Base-by-base conservation (phyloP, 2,329 filamentous ascomycete genomes). In the Phyllosticta capitalensis region DNA sequence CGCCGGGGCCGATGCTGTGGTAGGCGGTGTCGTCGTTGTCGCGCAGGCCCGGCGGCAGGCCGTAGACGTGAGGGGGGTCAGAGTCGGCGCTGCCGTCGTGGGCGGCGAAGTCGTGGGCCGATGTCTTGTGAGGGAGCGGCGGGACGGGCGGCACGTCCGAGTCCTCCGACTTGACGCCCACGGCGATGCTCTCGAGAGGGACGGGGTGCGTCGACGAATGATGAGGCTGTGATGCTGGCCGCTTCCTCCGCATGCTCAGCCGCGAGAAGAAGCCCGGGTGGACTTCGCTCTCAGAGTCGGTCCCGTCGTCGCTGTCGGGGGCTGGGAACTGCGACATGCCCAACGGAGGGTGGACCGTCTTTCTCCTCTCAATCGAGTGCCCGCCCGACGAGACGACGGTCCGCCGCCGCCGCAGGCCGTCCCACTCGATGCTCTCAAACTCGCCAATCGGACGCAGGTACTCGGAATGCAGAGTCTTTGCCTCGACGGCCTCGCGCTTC, bases 291-390 rank as follows among this genome's bases (percentile, higher is more conserved):
- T 55, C 58, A 28, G 65, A 67, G 22, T 74, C 69, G 28, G 70
- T 67, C 21, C 74, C 72, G 54, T 72, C 68, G 51, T 67, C 70
- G 12, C 86, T 83, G 20, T 86, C 81, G 9, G 86, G 82, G 19
- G 81, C 80, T 0, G 91, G 90, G 69, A 96, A 89, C 38, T 83
- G 84, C 0, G 90, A 89, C 89, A 96, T 95, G 54, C 92, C 92
- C 9, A 96, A 76, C 0, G 91, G 91, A 1, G 88, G 89, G 68
- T 94, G 89, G 0, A 79, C 65, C 0, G 78, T 80, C 65, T 78
- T 82, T 66, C 73, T 67, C 20, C 75, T 75, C 52, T 72, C 70
- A 17, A 73, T 54, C 63, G 74, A 28, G 30, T 64, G 64, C 33
- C 28, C 21, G 53, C 76, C 77, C 49, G 76, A 70, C 22, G 76